Base-by-base conservation (phyloP, 2,329 filamentous ascomycete genomes). In the Diaporthe ilicicola region DNA sequence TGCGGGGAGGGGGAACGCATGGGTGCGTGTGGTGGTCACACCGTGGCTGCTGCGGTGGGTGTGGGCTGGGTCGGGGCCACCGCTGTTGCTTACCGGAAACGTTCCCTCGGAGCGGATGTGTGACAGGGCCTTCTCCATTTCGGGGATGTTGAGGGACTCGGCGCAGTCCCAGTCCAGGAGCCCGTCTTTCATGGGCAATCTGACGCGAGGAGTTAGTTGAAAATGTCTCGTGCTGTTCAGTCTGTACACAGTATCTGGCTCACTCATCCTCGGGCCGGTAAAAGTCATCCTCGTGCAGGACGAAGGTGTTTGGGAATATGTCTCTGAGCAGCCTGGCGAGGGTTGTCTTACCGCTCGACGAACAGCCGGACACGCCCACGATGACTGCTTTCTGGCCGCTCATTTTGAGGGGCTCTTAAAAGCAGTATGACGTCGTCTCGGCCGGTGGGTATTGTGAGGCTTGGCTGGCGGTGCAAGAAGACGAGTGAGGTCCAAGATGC, bases 231-330 rank as follows among this genome's bases (percentile, higher is more conserved):
- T 2, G 13, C 22, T 0, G 15, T 17, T 34, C n/a, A 19, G 22
- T 9, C 19, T 48, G 27, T 6, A 37, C 7, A 50, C 8, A 29
- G 4, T 24, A 12, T 15, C 13, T 37, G 42, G 24, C 87, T 78
- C 77, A 93, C 88, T 94, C 87, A 37, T 87, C 82, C 79, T 98
- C 95, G 1, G 93, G 86, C 74, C 90, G 91, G 84, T 97, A 99
- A 80, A 98, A 99, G 81, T 99, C 96, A 83, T 99, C 96, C 80
- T 97, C 91, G 80, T 99, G 96, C 27, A 99, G 87, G 77, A 98
- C 93, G 78, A 94, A 95, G 19, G 90, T 87, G 75, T 87, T 85
- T 10, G 91, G 91, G 77, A 98, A 94, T 74, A 97, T 91, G 78
- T 93, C 90, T 71, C 94, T 91, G 22, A 99, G 86, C 15, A 98